Base-by-base conservation (phyloP, 2,329 filamentous ascomycete genomes). In the Aspergillus cejpii region DNA sequence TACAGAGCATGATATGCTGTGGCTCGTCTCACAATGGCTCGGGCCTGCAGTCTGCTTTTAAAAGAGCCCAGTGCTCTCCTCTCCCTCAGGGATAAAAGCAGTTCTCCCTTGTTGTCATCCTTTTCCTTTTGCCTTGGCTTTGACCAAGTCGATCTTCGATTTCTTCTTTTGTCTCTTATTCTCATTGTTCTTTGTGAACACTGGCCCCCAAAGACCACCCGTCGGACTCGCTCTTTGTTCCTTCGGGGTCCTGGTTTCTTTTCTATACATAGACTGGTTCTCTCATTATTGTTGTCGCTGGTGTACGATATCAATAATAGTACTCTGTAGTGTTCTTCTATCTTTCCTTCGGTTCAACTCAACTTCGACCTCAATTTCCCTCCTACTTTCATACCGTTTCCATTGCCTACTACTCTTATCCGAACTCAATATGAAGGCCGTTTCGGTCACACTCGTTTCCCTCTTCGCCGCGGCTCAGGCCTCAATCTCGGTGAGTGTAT, bases 401-500 rank as follows among this genome's bases (percentile, higher is more conserved):
- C 70, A 64, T 10, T 40, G 29, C 36, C 4, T 39, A 15, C 31
- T 26, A 39, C 56, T 64, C 61, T 64, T 59, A 12, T n/a, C 6
- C 31, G 17, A 20, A 20, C 31, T 54, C 55, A 56, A 40, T 42
- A 62, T 64, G 61, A 63, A 55, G 57, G 42, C 48, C 39, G 53
- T 51, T 41, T 49, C 57, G 27, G 39, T 59, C 40, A 51, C 55
- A 14, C 47, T 63, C 21, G 53, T 59, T 47, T 62, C 68, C 53
- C 54, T 78, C 50, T 56, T 77, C 50, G 65, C 72, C 42, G 65
- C 73, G 54, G 70, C 72, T 51, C 61, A 75, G 37, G 58, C 59
- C 33, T 48, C 65, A 62, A 51, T 61, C 66, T 52, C 70, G 73
- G 62, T 71, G 72, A 56, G 74, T 69, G 53, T 61, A 29, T 11